Evolutionary conservation across 768 basidiomycete genomes (phyloP).

Genomic region (Collybiopsis confluens): DNA sequence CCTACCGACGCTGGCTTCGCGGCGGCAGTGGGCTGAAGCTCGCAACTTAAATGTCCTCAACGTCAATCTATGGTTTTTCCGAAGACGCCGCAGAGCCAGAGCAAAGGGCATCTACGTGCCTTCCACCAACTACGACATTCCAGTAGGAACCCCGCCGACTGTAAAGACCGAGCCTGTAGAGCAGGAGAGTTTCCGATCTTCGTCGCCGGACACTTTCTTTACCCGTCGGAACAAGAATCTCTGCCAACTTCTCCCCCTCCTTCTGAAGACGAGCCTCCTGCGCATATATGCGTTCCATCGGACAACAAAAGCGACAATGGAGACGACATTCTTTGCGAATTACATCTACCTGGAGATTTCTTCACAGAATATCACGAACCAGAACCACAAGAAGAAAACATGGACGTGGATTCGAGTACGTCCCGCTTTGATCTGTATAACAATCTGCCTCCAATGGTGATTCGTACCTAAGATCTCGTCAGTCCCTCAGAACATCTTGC

Average conservation of each 20-base stretch:
- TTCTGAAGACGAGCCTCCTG: not conserved
- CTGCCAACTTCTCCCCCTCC: not conserved
- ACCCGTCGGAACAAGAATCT: not conserved
- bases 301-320: not conserved
- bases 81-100: not conserved
- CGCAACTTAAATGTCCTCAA: not conserved
- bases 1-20: not conserved
- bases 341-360: not conserved
- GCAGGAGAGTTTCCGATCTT: not conserved
- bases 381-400: not conserved
- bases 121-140: not conserved
- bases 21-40: conserved; percentile 3
- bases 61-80: conserved; percentile 6
- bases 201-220: not conserved
- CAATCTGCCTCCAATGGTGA: too few relatives aligned
- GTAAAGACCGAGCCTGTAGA: not conserved
- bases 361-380: not conserved
- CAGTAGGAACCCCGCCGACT: not conserved
- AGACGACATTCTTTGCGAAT: not conserved
- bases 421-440: too few relatives aligned
- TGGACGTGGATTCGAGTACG: too few relatives aligned
- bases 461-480: too few relatives aligned
- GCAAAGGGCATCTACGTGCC: not conserved
- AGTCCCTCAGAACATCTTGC: not conserved
- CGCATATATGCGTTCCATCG: conserved; percentile 1